These are phyloP conservation scores for Lodderomyces parapsilosis DNA, from an alignment of 1,139 yeast genomes.

Conservation along the genomic window DNA sequence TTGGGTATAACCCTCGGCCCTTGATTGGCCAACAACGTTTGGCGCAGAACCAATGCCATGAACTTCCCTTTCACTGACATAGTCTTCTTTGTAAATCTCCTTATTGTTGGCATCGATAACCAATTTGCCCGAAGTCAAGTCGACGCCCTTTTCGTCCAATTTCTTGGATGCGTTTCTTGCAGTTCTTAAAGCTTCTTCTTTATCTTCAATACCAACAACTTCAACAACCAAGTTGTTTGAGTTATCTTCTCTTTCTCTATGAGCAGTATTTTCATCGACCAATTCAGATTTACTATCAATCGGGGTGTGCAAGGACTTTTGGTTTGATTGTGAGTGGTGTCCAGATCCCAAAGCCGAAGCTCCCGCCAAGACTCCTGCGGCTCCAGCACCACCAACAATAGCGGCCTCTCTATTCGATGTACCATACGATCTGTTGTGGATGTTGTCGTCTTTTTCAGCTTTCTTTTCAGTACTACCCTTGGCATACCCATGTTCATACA, in stretches of 20 bases:
- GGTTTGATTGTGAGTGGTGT: neutral
- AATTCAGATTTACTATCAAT: conserved; percentile 5
- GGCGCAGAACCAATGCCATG: neutral
- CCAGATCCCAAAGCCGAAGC: conserved; percentile 1
- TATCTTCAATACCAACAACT: conserved; percentile 38
- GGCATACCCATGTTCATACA: conserved; percentile 15
- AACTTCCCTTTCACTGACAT: conserved; percentile 4
- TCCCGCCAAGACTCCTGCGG: conserved; percentile 5
- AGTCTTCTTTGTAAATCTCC: conserved; percentile 27
- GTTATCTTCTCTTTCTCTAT: conserved; percentile 7
- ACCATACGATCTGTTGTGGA: conserved; percentile 6
- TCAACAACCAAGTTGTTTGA: conserved; percentile 28
- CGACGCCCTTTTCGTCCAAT: conserved; percentile 34
- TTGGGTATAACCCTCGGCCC: conserved; percentile 15
- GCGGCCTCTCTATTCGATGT: conserved; percentile 13
- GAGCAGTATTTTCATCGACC: conserved; percentile 9
- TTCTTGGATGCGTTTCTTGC: conserved; percentile 38
- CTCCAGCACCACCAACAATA: conserved; percentile 8
- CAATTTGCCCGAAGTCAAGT: conserved; percentile 35
- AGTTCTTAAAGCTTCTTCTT: conserved; percentile 30
- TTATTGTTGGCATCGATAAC: conserved; percentile 36
- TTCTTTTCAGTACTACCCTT: conserved; percentile 12
- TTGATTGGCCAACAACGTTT: conserved; percentile 12
- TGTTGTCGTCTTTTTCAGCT: conserved; percentile 7
- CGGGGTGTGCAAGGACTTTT: conserved; percentile 3